Base-by-base conservation (phyloP, 1,284 basidiomycete genomes). In the Puccinia coronata region DNA sequence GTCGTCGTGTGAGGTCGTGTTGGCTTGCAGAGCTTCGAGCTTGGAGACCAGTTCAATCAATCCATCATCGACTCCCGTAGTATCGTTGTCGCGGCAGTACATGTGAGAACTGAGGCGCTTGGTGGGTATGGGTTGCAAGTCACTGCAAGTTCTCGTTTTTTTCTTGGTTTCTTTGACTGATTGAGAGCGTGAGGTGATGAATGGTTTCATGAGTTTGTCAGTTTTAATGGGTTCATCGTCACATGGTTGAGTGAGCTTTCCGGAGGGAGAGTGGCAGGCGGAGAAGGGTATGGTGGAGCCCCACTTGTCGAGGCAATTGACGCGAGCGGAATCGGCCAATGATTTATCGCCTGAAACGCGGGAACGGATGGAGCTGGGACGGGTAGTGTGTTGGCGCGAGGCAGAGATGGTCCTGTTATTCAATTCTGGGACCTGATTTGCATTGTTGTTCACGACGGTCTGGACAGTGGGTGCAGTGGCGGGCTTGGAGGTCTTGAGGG, bases 381-480 rank as follows among this genome's bases (percentile, higher is more conserved):
- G 70, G 20, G 43, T 28, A 16, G 31, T 23, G n/a, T n/a, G n/a
- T 36, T 51, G 43, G 25, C 47, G 47, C n/a, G 70, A 18, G 31
- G n/a, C n/a, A 12, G 65, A 41, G 41, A 72, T 51, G 31, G 51
- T 49, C 70, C 51, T 25, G 51, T 72, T 36, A 28, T 72, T 31
- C 5, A 72, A 31, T 36, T 72, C 70, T 6, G 47, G 70, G 31
- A 72, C 47, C 49, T 47, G 41, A 20, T 72, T 72, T 39, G 51
- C 70, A 18, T 72, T 72, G 70, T 72, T 53, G 43, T 72, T 72
- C n/a, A 72, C 41, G 70, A 72, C 70, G 70, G 70, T 18, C 43
- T 72, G 70, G 2, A 12, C 12, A 47, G 20, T n/a, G n/a, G 43
- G 9, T n/a, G 61, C 18, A 14, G n/a, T 67, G 34, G n/a, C 14